phyloP scores from a whole-genome alignment of 768 basidiomycete genomes.

The Collybia nuda region DNA sequence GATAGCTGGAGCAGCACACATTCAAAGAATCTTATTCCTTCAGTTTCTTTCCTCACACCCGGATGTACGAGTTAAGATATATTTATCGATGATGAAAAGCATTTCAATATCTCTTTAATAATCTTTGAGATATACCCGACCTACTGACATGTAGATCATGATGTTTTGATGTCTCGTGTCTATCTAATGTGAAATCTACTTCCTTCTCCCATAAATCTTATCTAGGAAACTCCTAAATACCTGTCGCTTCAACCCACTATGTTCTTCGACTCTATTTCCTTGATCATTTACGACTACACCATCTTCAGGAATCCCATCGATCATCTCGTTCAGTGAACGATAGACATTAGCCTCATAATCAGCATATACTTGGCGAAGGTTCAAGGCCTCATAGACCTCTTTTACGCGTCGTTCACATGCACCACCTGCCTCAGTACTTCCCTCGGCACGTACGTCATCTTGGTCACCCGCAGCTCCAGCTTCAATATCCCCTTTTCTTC shows the following conservation, averaged over 20 bases:
- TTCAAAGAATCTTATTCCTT: too few relatives aligned
- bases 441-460: constrained; percentile 11
- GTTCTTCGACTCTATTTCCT: constrained; percentile 15
- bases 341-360: constrained; percentile 81
- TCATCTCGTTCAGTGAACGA: constrained; percentile 61
- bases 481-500: constrained; percentile 35
- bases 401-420: constrained; percentile 43
- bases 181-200: constrained; percentile 28
- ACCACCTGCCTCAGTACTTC: constrained; percentile 39
- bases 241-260: constrained; percentile 47
- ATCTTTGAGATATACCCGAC: too few relatives aligned
- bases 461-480: constrained; percentile 16
- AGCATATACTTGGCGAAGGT: constrained; percentile 64
- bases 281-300: constrained; percentile 27
- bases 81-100: not conserved
- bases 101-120: too few relatives aligned
- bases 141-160: too few relatives aligned
- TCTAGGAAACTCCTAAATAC: constrained; percentile 86
- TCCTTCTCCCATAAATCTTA: constrained; percentile 77
- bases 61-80: not conserved
- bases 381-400: constrained; percentile 68
- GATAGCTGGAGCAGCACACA: too few relatives aligned
- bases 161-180: not conserved
- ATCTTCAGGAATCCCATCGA: constrained; percentile 70
- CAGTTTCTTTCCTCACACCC: too few relatives aligned